Base-by-base conservation (phyloP, 1,284 basidiomycete genomes). In the Leccinum pachyderme region DNA sequence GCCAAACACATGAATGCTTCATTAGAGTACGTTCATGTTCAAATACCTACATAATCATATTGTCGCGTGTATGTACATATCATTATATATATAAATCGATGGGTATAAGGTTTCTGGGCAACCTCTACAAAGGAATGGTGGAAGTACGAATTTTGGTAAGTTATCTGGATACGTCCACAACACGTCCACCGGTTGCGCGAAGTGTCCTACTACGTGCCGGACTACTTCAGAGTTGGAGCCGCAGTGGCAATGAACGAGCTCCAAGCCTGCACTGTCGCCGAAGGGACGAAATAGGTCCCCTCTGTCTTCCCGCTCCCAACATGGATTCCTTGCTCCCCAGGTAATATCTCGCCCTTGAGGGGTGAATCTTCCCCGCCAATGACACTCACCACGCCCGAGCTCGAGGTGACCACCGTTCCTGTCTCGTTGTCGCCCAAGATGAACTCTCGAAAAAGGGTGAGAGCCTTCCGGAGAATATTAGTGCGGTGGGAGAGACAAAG, bases 381-480 rank as follows among this genome's bases (percentile, higher is more conserved):
- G 3, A 83, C 80, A 13, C 61, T 66, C 15, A 62, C 63, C 3
- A 13, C 1, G 5, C 61, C 69, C 0, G 57, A 61, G 7, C 63
- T 59, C 4, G 63, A 61, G 13, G 66, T 65, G 4, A 64, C 68
- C 24, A 85, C 79, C 11, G 79, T 68, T 0, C 84, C 84, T 3
- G 78, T 79, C 37, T 69, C 61, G 61, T 83, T 82, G 47, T 65
- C 67, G 0, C 84, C 84, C 29, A 86, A 70, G 22, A 86, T 72
- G 59, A 86, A 8, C 33, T 13, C 8, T 4, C 12, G n/a, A 5
- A 7, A 35, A 4, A 35, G 33, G 4, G n/a, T 35, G 15, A 35
- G 33, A n/a, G 8, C n/a, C n/a, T n/a, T n/a, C n/a, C n/a, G n/a
- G n/a, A n/a, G n/a, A n/a, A n/a, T n/a, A n/a, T n/a, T n/a, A n/a